phyloP scores from a whole-genome alignment of 331 rosid species.

The Rosa hybrid region DNA sequence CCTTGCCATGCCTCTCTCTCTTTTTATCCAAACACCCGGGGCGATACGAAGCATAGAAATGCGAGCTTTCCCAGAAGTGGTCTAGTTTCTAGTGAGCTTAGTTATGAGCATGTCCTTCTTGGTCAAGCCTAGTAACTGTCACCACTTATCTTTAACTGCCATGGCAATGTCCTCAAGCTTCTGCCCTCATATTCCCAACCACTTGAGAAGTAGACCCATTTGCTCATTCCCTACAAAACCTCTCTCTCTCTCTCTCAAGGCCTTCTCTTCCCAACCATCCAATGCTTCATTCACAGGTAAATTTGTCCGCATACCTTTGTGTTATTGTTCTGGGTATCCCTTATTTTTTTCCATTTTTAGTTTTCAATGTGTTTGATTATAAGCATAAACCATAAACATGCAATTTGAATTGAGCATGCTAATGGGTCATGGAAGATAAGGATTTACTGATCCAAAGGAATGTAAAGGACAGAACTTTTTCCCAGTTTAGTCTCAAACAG shows the following conservation, averaged over 20 bases:
- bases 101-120: conserved; percentile 30
- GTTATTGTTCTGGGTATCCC: background rate
- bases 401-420: conserved; percentile 13
- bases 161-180: conserved; percentile 63
- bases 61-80: conserved; percentile 26
- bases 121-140: conserved; percentile 32
- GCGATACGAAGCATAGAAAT: conserved; percentile 23
- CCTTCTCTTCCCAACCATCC: conserved; percentile 54
- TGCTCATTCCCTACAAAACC: conserved; percentile 27
- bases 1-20: background rate
- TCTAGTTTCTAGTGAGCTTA: background rate
- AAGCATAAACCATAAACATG: background rate
- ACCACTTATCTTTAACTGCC: conserved; percentile 46
- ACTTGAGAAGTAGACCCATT: conserved; percentile 33
- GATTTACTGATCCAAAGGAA: background rate
- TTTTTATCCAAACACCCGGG: conserved; percentile 34
- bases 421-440: background rate
- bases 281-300: conserved; percentile 43
- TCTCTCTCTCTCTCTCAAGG: conserved; percentile 31
- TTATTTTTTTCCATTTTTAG: background rate
- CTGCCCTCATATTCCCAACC: conserved; percentile 46
- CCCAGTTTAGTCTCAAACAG: background rate
- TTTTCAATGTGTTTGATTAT: background rate
- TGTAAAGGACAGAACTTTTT: background rate
- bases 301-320: background rate